A percentile compares a stretch with the other conserved stretches of the same genome.
phyloP scores from a whole-genome alignment of 352 stramenopile species.

The Globisporangium carolinianum region DNA sequence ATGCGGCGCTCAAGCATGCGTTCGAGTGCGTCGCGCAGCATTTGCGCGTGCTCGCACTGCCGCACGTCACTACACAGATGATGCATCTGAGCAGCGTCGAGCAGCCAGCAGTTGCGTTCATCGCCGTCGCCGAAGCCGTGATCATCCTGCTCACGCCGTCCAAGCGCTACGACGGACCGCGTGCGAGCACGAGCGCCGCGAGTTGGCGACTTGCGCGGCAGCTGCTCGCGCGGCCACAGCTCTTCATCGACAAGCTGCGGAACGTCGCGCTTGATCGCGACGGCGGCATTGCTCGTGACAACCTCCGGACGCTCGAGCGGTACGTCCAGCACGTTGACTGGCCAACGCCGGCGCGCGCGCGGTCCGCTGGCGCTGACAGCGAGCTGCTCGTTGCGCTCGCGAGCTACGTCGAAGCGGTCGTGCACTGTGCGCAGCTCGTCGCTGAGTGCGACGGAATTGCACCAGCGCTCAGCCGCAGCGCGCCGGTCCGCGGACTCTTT shows the following conservation, averaged over 20 bases:
- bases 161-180: constrained; percentile 55
- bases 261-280: constrained; percentile 22
- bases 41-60: constrained; percentile 17
- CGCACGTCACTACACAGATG: constrained; percentile 22
- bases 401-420: constrained; percentile 42
- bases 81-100: constrained; percentile 10
- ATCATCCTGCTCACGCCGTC: constrained; percentile 72
- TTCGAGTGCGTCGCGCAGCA: constrained; percentile 37
- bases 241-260: constrained; percentile 47
- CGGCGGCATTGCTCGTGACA: constrained; percentile 31
- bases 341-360: constrained; percentile 25
- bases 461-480: constrained; percentile 38
- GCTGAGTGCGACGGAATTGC: constrained; percentile 35
- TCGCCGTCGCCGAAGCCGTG: constrained; percentile 74
- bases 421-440: constrained; percentile 33
- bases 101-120: constrained; percentile 18
- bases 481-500: constrained; percentile 53
- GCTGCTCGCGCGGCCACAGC: constrained; percentile 36
- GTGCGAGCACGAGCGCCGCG: constrained; percentile 33
- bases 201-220: constrained; percentile 62
- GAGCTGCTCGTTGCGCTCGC: constrained; percentile 40
- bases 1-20: constrained; percentile 36
- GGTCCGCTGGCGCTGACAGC: constrained; percentile 19
- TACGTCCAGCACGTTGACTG: constrained; percentile 53
- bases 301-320: constrained; percentile 40